These are phyloP conservation scores for Auxenochlorella protothecoides DNA, from an alignment of 139 green algal genomes.

Conservation along the genomic window DNA sequence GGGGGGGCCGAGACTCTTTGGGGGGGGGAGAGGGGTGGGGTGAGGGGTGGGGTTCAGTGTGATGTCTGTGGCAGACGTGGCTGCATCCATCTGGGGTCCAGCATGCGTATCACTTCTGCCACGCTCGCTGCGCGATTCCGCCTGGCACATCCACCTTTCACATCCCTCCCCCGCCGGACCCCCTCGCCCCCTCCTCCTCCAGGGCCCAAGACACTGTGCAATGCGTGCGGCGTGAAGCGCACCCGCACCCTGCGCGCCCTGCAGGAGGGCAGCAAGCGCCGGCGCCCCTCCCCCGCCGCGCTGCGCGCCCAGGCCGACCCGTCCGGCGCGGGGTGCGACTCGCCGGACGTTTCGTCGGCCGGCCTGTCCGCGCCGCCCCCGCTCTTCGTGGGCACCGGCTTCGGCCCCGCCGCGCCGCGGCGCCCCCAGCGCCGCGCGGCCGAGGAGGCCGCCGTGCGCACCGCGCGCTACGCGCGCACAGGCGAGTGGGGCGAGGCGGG, in stretches of 20 bases:
- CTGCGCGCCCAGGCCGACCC: background rate
- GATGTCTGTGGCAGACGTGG: background rate
- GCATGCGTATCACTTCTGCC: too few relatives aligned
- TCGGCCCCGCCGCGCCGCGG: background rate
- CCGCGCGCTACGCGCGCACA: slow-evolving; percentile 24
- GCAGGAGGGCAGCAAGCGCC: slow-evolving; percentile 29
- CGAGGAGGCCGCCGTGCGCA: slow-evolving; percentile 24
- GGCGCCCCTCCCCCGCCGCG: background rate
- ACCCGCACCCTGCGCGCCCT: slow-evolving; percentile 33
- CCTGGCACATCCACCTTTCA: too few relatives aligned
- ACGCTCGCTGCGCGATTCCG: too few relatives aligned
- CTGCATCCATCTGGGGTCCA: too few relatives aligned
- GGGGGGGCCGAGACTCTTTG: too few relatives aligned
- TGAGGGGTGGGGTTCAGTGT: background rate
- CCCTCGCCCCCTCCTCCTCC: background rate
- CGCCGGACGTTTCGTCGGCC: background rate
- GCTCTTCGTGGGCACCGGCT: background rate
- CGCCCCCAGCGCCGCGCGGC: slow-evolving; percentile 22
- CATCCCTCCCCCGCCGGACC: background rate
- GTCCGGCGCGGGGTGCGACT: background rate
- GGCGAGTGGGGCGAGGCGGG: slow-evolving; percentile 12
- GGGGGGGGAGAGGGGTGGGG: background rate
- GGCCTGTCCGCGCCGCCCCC: background rate
- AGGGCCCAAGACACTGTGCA: slow-evolving; percentile 52
- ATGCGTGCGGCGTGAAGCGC: slow-evolving; percentile 35